Evolutionary conservation across 331 rosid species (phyloP).

Genomic region (Rhamnella rubrinervis): DNA sequence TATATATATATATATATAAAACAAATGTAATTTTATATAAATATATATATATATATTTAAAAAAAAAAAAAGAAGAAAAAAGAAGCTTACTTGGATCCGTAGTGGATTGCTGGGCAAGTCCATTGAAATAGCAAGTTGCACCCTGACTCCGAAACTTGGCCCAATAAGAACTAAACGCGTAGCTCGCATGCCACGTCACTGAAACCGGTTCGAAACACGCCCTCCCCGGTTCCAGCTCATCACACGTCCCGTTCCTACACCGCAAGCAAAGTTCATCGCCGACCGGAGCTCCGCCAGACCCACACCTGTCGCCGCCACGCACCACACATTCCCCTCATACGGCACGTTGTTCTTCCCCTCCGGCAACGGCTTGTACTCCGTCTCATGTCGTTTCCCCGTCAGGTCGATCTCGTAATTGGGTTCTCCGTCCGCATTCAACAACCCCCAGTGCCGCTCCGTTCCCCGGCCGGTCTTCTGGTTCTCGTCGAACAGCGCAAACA

Average conservation of each 20-base stretch:
- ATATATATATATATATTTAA: background rate
- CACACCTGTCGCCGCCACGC: constrained; percentile 38
- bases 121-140: constrained; percentile 50
- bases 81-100: constrained; percentile 45
- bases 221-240: constrained; percentile 41
- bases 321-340: constrained; percentile 43
- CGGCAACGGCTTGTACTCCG: constrained; percentile 30
- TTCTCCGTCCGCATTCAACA: constrained; percentile 50
- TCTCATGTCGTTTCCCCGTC: constrained; percentile 27
- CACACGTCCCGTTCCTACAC: constrained; percentile 38
- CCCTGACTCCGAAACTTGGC: constrained; percentile 38
- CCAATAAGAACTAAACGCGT: constrained; percentile 54
- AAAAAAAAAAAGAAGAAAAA: background rate
- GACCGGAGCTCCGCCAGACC: constrained; percentile 20
- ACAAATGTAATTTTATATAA: too few species aligned
- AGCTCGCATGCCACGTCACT: constrained; percentile 40
- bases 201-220: constrained; percentile 44
- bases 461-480: constrained; percentile 60
- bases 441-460: constrained; percentile 82
- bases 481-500: constrained; percentile 70
- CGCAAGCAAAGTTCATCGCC: constrained; percentile 28
- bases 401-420: constrained; percentile 62
- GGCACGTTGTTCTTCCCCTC: constrained; percentile 34
- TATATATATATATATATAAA: too few species aligned
- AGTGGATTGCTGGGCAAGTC: constrained; percentile 44